Evolutionary conservation across 1,284 basidiomycete genomes (phyloP).

Genomic region (Amylostereum areolatum): DNA sequence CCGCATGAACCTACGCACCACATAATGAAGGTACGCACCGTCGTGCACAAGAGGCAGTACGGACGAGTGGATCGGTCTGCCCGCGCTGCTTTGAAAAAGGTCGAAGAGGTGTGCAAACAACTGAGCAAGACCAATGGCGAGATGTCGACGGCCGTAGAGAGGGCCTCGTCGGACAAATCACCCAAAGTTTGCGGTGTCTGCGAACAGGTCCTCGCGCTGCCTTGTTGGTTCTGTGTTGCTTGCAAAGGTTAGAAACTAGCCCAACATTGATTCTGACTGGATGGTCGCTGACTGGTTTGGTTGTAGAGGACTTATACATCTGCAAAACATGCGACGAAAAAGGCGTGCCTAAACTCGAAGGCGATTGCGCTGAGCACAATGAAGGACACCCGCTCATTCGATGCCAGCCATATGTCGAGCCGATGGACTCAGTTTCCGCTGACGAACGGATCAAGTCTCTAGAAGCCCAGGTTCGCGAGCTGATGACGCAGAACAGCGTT

Average conservation of each 20-base stretch:
- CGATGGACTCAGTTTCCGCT: background rate
- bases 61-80: constrained; percentile 2
- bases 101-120: background rate
- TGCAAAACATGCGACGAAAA: constrained; percentile 7
- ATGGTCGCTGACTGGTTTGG: background rate
- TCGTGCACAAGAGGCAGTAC: background rate
- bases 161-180: background rate
- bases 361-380: background rate
- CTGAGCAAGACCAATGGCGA: background rate
- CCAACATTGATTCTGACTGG: background rate
- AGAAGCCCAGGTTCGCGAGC: constrained; percentile 3
- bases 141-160: background rate
- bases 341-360: background rate
- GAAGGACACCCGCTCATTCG: constrained; percentile 8
- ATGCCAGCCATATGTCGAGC: constrained; percentile 2
- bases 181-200: constrained; percentile 11
- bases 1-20: constrained; percentile 9
- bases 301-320: constrained; percentile 8
- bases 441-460: constrained; percentile 6
- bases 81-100: constrained; percentile 4
- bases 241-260: constrained; percentile 12
- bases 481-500: background rate
- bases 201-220: constrained; percentile 6
- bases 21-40: constrained; percentile 4
- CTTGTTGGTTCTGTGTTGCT: constrained; percentile 15